Evolutionary conservation across 176 grass and related monocot species (phyloP), one percentile per base, ranked within the genome.

Genomic region (Luzula sylvatica): DNA sequence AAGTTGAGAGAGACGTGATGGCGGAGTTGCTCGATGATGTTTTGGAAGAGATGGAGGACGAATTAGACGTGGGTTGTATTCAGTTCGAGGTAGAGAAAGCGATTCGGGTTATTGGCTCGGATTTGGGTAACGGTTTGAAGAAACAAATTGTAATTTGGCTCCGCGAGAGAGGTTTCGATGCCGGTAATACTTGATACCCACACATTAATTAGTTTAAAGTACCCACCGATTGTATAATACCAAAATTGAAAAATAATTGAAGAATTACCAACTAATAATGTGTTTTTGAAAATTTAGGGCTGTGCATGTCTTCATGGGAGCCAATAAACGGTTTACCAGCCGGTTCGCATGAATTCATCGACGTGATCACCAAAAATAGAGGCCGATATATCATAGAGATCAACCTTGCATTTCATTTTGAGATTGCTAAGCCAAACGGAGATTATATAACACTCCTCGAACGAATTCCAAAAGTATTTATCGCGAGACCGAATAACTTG

Each of bases 301-400:
- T 95, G 22, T 95, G 89, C 79, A 62, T 56, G 51, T 75, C 83
- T n/a, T 72, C 73, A 0, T 81, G 83, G 76, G 62, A 88, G 46
- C 67, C 51, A 61, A 58, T 38, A 13, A 7, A 78, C 20, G 28
- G 61, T 57, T 3, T 70, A 6, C 42, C 69, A 0, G 65, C 79
- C 13, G 76, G 76, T 38, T 29, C 21, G 25, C 23, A 95, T 46
- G 83, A 78, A 46, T 88, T 72, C 70, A 73, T 88, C 17, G 89
- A 88, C 55, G 75, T 88, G 39, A 44, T 69, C 16, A 1, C 28
- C 3, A 2, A 13, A 0, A 1, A 9, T 11, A 46, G 63, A 4
- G 17, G 27, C 4, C 76, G 76, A 35, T 95, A 88, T 76, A 55
- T 95, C 61, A 64, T 95, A 27, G 89, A 95, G 67, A 66, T 74